A percentile compares a stretch with the other conserved stretches of the same genome.
These are phyloP conservation scores for Microstegium vimineum DNA, from an alignment of 176 grass and related monocot species.

Conservation along the genomic window DNA sequence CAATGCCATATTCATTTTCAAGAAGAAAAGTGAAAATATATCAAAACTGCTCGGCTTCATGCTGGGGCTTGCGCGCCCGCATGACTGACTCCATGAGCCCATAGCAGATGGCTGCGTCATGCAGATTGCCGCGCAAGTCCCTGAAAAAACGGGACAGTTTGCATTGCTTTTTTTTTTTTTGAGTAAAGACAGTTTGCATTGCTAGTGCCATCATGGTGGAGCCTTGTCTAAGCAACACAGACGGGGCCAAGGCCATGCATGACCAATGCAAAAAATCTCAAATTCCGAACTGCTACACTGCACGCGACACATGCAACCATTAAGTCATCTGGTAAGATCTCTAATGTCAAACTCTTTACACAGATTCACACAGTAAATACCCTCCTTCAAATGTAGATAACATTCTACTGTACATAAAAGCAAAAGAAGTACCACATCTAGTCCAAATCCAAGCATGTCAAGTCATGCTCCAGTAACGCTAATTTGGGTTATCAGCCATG, in stretches of 20 bases:
- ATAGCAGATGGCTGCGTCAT: too few relatives aligned
- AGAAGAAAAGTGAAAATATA: too few relatives aligned
- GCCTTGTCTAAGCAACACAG: background rate
- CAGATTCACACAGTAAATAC: background rate
- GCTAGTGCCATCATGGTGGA: background rate
- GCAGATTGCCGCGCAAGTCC: background rate
- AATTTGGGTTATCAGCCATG: background rate
- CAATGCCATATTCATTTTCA: too few relatives aligned
- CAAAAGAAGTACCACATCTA: background rate
- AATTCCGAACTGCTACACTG: background rate
- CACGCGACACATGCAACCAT: background rate
- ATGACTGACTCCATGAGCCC: too few relatives aligned
- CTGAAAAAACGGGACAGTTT: background rate
- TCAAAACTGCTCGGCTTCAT: too few relatives aligned
- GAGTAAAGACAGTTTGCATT: too few relatives aligned
- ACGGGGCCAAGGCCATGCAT: background rate
- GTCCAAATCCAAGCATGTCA: constrained; percentile 9
- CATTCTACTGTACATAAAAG: constrained; percentile 26
- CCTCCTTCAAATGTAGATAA: background rate
- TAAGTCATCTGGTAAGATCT: background rate
- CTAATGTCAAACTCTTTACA: background rate
- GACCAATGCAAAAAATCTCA: background rate
- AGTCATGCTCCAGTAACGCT: constrained; percentile 2
- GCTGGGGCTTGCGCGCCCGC: too few relatives aligned
- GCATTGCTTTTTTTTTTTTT: too few relatives aligned